Percentiles rank a stretch among this genome's conserved stretches.
Conservation (phyloP, 2,329 filamentous ascomycete genomes). For the Calonectria fujianensis region DNA sequence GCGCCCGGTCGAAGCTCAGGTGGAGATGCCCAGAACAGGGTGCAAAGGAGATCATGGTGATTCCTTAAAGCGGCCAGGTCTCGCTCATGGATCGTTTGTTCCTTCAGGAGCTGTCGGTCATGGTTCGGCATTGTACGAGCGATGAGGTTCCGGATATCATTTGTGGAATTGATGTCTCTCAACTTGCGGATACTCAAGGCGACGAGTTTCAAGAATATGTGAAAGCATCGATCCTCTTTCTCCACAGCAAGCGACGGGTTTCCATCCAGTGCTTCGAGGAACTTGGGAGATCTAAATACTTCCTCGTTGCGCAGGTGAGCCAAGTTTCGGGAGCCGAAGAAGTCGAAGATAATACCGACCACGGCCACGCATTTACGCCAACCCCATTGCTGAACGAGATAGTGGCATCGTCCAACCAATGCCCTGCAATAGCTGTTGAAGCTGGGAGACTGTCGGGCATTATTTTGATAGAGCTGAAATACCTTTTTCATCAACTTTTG, state of each 20-base stretch:
- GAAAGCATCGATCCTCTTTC: conserved; percentile 77
- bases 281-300: conserved; percentile 75
- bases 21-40: conserved; percentile 79
- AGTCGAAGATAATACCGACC: conserved; percentile 79
- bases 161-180: conserved; percentile 66
- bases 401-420: conserved; percentile 76
- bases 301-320: conserved; percentile 80
- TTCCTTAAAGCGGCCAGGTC: conserved; percentile 80
- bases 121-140: conserved; percentile 80
- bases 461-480: conserved; percentile 75
- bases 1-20: conserved; percentile 71
- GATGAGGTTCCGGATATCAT: conserved; percentile 77
- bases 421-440: conserved; percentile 81
- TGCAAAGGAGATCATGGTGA: conserved; percentile 81
- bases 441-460: conserved; percentile 72
- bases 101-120: conserved; percentile 78
- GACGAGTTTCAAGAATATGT: conserved; percentile 80
- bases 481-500: conserved; percentile 74
- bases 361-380: conserved; percentile 76
- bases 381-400: conserved; percentile 79
- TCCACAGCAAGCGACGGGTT: conserved; percentile 70
- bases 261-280: conserved; percentile 73
- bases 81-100: conserved; percentile 74
- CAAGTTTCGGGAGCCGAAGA: conserved; percentile 78
- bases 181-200: conserved; percentile 74